These are phyloP conservation scores for Podospora appendiculata DNA, from an alignment of 495 filamentous ascomycete species.

Conservation along the genomic window DNA sequence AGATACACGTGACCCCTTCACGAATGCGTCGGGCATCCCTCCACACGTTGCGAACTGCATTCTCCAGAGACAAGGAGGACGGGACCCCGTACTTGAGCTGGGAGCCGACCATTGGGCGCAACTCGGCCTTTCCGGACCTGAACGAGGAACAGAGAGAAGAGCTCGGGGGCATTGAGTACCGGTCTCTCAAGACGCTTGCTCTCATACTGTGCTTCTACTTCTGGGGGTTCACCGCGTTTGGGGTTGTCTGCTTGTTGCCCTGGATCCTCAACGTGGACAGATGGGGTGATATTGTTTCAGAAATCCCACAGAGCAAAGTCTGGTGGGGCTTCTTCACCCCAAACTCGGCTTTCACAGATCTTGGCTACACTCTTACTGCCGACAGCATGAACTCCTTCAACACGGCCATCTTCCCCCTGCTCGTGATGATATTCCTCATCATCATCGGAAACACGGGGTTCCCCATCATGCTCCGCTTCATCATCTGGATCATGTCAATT, in stretches of 20 bases:
- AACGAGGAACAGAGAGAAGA: conserved; percentile 88
- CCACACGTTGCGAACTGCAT: conserved; percentile 22
- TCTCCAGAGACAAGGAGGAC: conserved; percentile 34
- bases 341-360: conserved; percentile 80
- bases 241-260: conserved; percentile 59
- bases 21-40: conserved; percentile 20
- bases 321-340: conserved; percentile 94
- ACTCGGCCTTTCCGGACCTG: conserved; percentile 83
- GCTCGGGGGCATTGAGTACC: conserved; percentile 89
- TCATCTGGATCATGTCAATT: conserved; percentile 70
- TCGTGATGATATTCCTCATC: conserved; percentile 73
- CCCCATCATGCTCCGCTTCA: conserved; percentile 82
- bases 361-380: conserved; percentile 80
- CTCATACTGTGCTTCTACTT: conserved; percentile 72
- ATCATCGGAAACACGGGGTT: conserved; percentile 93
- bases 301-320: conserved; percentile 51
- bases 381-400: conserved; percentile 90
- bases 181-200: conserved; percentile 77
- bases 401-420: conserved; percentile 61
- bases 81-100: conserved; percentile 85
- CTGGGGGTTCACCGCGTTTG: conserved; percentile 65
- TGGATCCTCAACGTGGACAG: conserved; percentile 63
- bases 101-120: conserved; percentile 84
- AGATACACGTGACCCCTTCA: conserved; percentile 5
- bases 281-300: conserved; percentile 54